Conservation (phyloP, 2,329 filamentous ascomycete species). For the Dactylonectria macrodidyma region DNA sequence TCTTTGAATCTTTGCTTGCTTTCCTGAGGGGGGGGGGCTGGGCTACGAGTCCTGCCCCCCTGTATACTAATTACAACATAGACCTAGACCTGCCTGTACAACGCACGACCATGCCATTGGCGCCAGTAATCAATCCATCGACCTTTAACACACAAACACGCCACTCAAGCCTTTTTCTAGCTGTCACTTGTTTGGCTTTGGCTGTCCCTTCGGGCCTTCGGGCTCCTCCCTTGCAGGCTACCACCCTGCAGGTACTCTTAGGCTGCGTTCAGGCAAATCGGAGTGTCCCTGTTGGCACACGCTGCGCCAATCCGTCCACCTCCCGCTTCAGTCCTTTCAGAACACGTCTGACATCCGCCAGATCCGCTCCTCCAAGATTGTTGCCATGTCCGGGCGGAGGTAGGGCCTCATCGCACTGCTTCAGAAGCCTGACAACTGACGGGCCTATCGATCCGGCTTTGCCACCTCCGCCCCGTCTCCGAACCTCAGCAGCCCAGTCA, state of each 20-base stretch:
- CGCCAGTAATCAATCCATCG: conserved; percentile 49
- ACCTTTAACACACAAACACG: conserved; percentile 42
- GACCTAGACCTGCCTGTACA: conserved; percentile 45
- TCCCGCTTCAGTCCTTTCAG: conserved; percentile 61
- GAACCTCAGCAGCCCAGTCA: conserved; percentile 65
- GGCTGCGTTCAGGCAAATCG: conserved; percentile 59
- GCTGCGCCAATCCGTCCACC: conserved; percentile 61
- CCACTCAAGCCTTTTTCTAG: conserved; percentile 17
- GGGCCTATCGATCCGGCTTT: conserved; percentile 58
- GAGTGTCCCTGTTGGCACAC: conserved; percentile 59
- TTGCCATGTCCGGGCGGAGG: conserved; percentile 56
- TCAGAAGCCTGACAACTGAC: conserved; percentile 66
- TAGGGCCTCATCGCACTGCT: conserved; percentile 64
- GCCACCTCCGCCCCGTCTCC: conserved; percentile 60
- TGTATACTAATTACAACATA: conserved; percentile 46
- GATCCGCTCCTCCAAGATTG: conserved; percentile 63
- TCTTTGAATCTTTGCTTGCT: conserved; percentile 35
- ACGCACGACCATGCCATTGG: conserved; percentile 48
- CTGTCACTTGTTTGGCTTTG: conserved; percentile 2
- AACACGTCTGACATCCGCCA: conserved; percentile 59
- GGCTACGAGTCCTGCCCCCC: conserved; percentile 36
- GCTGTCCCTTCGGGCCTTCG: conserved; percentile 7
- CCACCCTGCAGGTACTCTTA: conserved; percentile 9
- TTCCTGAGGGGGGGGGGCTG: conserved; percentile 39
- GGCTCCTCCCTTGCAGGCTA: too few relatives aligned